Evolutionary conservation across 495 filamentous ascomycete species (phyloP), one percentile per base, ranked within the genome.

Genomic region (Penicillium silybi): DNA sequence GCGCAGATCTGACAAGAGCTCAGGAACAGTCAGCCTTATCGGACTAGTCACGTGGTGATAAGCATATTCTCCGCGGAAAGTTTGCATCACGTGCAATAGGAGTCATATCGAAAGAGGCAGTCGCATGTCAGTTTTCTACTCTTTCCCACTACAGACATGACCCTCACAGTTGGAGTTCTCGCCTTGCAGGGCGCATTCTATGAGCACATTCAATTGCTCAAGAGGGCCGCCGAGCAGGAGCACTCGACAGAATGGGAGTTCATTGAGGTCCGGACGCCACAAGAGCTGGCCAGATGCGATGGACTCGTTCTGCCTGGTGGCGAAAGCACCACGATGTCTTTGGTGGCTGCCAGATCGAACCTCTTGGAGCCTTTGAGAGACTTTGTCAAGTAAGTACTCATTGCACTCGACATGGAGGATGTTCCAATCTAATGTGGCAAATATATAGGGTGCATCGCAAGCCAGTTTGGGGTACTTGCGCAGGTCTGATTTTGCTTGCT

Each of bases 401-500:
- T 13, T 22, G 46, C 20, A 15, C 16, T 11, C 6, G 10, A 9
- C 42, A 17, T 17, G 16, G 20, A 35, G n/a, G 15, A 35, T 18
- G n/a, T 19, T 43, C 25, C 16, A 13, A 43, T 57, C 58, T 68
- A 59, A 68, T 57, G 52, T 43, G 23, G 25, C 55, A 35, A 54
- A 54, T 50, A 37, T 54, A 15, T 52, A 69, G 64, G 53, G 57
- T 70, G 48, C 61, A 81, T 43, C 80, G 85, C 58, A 92, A 88
- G 64, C 92, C 95, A 17, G 88, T 86, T 16, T 98, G 93, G 93
- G 93, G 93, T 11, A 97, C 93, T 20, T 98, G 93, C 66, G 93
- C 93, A 19, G 93, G 93, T 5, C 78, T 98, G 49, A 97, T 98
- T 55, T 72, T 97, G 34, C 86, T 98, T 41, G 85, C 90, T 11